Percentiles rank a stretch among this genome's conserved stretches.
Evolutionary conservation across 2,329 filamentous ascomycete genomes (phyloP).

Genomic region (Iodosphaeria phyllophila): DNA sequence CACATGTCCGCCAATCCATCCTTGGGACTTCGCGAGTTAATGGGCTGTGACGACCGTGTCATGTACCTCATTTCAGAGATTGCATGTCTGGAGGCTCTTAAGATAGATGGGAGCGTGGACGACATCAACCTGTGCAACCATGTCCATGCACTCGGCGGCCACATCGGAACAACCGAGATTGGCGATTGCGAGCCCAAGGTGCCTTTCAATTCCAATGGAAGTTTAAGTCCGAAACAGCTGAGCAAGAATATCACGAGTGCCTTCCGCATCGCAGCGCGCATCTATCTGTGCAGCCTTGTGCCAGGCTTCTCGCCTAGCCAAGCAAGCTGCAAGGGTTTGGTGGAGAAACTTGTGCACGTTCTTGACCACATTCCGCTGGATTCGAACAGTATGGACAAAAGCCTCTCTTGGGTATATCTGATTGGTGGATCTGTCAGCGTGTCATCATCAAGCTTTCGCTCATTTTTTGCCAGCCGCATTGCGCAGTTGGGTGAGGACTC

Average conservation of each 20-base stretch:
- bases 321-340: constrained; percentile 53
- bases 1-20: constrained; percentile 52
- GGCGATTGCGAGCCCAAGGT: constrained; percentile 37
- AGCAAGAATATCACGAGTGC: constrained; percentile 76
- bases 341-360: constrained; percentile 58
- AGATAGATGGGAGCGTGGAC: constrained; percentile 65
- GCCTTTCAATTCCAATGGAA: constrained; percentile 49
- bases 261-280: constrained; percentile 80
- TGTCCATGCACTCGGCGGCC: constrained; percentile 70
- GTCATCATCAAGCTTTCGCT: constrained; percentile 55
- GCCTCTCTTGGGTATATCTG: constrained; percentile 82
- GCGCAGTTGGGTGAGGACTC: constrained; percentile 58
- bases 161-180: constrained; percentile 67
- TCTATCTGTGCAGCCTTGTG: constrained; percentile 92
- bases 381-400: constrained; percentile 68
- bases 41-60: constrained; percentile 93
- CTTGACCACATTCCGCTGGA: constrained; percentile 73
- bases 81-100: constrained; percentile 81
- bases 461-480: constrained; percentile 59
- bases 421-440: constrained; percentile 67
- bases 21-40: constrained; percentile 70
- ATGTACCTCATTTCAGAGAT: constrained; percentile 99
- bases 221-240: constrained; percentile 65
- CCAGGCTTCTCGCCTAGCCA: constrained; percentile 69
- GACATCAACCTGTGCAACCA: constrained; percentile 76